These are phyloP conservation scores for Didymella segeticola DNA, from an alignment of 2,329 filamentous ascomycete species.

Conservation along the genomic window DNA sequence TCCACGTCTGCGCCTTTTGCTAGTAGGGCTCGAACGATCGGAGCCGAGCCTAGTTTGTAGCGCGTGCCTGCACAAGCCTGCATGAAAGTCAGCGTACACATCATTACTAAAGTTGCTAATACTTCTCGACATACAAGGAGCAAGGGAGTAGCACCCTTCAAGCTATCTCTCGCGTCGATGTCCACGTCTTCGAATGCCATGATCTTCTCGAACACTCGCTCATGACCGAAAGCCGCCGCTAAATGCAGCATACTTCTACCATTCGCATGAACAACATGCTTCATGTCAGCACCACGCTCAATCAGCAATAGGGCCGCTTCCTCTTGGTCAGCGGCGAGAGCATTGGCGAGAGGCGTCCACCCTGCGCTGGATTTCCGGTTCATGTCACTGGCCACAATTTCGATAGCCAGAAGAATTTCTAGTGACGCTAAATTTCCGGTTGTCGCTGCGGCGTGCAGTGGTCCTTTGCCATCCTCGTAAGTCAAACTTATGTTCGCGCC, in stretches of 20 bases:
- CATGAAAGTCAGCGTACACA: background rate
- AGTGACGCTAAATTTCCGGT: constrained; percentile 18
- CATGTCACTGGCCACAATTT: constrained; percentile 8
- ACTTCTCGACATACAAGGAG: background rate
- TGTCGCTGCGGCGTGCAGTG: constrained; percentile 24
- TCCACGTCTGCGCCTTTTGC: constrained; percentile 27
- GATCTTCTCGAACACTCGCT: background rate
- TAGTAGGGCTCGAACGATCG: constrained; percentile 23
- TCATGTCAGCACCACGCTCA: constrained; percentile 13
- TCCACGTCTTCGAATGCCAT: background rate
- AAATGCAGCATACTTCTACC: constrained; percentile 21
- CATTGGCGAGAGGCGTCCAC: constrained; percentile 26
- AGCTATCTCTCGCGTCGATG: constrained; percentile 11
- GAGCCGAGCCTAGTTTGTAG: constrained; percentile 16
- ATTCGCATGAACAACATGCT: background rate
- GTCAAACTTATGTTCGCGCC: constrained; percentile 19
- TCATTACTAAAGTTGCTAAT: background rate
- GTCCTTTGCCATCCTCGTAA: constrained; percentile 16
- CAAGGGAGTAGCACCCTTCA: background rate
- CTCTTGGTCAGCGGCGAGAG: constrained; percentile 19
- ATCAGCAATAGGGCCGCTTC: constrained; percentile 21
- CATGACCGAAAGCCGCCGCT: constrained; percentile 13
- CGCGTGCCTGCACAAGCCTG: constrained; percentile 17
- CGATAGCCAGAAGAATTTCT: constrained; percentile 9
- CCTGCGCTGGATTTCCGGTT: constrained; percentile 16